Percentiles rank a stretch among this genome's conserved stretches.
These are phyloP conservation scores for Parastagonospora avenae DNA, from an alignment of 2,329 filamentous ascomycete species.

Conservation along the genomic window DNA sequence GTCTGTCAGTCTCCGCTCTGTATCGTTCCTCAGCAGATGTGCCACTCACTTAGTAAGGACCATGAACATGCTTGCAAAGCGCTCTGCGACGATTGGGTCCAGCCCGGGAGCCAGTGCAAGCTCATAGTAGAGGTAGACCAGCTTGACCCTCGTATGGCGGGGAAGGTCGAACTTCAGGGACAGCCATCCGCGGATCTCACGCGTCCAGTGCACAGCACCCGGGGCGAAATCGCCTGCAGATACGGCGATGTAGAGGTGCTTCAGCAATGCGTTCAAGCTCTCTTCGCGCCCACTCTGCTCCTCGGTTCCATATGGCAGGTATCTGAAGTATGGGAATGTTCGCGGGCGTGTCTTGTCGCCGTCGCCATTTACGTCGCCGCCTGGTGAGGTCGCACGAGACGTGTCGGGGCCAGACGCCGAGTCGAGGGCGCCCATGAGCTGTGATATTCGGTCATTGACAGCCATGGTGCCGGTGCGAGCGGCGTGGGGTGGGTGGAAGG, in stretches of 20 bases:
- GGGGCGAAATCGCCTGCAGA: slow-evolving; percentile 93
- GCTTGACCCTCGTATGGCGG: slow-evolving; percentile 77
- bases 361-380: slow-evolving; percentile 57
- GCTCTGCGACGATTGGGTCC: slow-evolving; percentile 79
- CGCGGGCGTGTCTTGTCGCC: slow-evolving; percentile 71
- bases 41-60: slow-evolving; percentile 82
- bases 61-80: slow-evolving; percentile 96
- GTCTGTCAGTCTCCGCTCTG: slow-evolving; percentile 30
- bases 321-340: slow-evolving; percentile 90
- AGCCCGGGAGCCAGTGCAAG: slow-evolving; percentile 88
- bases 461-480: slow-evolving; percentile 40
- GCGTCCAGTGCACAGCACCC: slow-evolving; percentile 94
- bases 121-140: slow-evolving; percentile 93
- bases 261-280: slow-evolving; percentile 85
- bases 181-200: slow-evolving; percentile 93
- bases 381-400: slow-evolving; percentile 86
- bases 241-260: slow-evolving; percentile 89
- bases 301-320: slow-evolving; percentile 88
- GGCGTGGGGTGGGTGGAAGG: slow-evolving; percentile 8
- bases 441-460: slow-evolving; percentile 48
- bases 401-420: slow-evolving; percentile 65
- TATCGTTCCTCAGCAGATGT: background rate
- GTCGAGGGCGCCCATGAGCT: slow-evolving; percentile 48
- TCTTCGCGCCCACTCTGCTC: slow-evolving; percentile 76
- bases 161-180: slow-evolving; percentile 97